phyloP scores from a whole-genome alignment of 2,329 filamentous ascomycete species.

The Penicillium sp. region DNA sequence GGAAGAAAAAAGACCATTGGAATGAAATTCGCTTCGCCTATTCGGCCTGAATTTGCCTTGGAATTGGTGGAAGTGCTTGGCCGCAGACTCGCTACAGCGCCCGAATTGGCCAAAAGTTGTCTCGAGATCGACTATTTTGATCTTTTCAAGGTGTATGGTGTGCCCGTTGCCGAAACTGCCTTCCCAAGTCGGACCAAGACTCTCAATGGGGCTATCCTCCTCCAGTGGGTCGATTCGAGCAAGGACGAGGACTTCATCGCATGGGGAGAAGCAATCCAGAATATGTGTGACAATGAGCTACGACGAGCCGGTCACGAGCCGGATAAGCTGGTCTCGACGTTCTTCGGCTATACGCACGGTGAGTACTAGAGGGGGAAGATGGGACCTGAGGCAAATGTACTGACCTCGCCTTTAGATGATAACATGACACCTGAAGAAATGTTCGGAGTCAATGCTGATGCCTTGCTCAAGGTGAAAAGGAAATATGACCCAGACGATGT shows the following conservation, averaged over 20 bases:
- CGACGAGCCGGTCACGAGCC: neutral
- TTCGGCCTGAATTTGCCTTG: conserved; percentile 31
- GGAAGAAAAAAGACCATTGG: conserved; percentile 39
- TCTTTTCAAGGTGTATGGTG: conserved; percentile 31
- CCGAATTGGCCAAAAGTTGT: conserved; percentile 26
- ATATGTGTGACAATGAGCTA: conserved; percentile 27
- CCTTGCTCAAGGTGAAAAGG: neutral
- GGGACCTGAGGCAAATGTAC: neutral
- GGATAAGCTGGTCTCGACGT: conserved; percentile 3
- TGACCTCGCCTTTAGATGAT: neutral
- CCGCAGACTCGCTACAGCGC: conserved; percentile 20
- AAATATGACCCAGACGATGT: conserved; percentile 1
- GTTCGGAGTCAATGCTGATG: conserved; percentile 3
- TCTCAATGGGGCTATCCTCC: conserved; percentile 39
- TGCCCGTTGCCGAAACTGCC: conserved; percentile 35
- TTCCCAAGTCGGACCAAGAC: conserved; percentile 44
- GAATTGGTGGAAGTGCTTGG: conserved; percentile 28
- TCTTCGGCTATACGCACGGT: conserved; percentile 1
- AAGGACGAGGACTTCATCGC: conserved; percentile 34
- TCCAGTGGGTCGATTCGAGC: conserved; percentile 36
- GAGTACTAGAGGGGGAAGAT: neutral
- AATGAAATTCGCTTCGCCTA: conserved; percentile 38
- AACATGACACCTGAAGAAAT: conserved; percentile 1
- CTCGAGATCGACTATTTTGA: conserved; percentile 41
- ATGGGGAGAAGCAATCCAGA: conserved; percentile 36